Percentiles rank a stretch among this genome's conserved stretches.
phyloP scores from a whole-genome alignment of 202 grass and related monocot genomes.

The Saccharum hybrid region DNA sequence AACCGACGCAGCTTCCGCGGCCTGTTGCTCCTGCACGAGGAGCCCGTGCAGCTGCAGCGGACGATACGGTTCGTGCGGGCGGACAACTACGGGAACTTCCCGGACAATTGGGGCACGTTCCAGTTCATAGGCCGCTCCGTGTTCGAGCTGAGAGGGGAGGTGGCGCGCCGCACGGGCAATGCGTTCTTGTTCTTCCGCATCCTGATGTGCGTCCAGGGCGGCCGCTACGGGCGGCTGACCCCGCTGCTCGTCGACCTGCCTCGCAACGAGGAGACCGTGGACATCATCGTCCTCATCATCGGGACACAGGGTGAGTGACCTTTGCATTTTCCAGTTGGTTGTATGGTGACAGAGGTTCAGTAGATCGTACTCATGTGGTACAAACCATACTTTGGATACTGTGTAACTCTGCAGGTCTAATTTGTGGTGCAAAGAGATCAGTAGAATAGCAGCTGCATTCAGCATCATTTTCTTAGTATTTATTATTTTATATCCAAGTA shows the following conservation, averaged over 20 bases:
- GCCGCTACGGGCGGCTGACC: slow-evolving; percentile 6
- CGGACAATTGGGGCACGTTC: background rate
- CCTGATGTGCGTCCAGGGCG: slow-evolving; percentile 8
- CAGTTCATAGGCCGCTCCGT: background rate
- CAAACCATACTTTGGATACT: background rate
- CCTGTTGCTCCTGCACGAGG: background rate
- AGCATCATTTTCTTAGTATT: background rate
- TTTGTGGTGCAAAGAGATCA: no score
- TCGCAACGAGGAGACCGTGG: slow-evolving; percentile 8
- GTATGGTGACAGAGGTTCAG: background rate
- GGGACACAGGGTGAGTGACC: slow-evolving; percentile 1
- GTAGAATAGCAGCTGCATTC: background rate
- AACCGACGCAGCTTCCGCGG: background rate
- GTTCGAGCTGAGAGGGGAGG: background rate
- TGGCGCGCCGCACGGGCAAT: background rate
- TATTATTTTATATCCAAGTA: background rate
- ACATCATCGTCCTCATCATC: background rate
- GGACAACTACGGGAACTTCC: background rate
- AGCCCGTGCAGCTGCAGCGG: background rate
- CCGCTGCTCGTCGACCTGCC: slow-evolving; percentile 36
- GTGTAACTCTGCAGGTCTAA: background rate
- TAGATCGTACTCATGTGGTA: background rate
- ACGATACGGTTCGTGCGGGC: slow-evolving; percentile 34
- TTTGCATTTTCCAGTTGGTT: background rate
- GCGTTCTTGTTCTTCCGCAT: background rate